Evolutionary conservation across 139 green algal genomes (phyloP).

Genomic region (Chlorella sp.): DNA sequence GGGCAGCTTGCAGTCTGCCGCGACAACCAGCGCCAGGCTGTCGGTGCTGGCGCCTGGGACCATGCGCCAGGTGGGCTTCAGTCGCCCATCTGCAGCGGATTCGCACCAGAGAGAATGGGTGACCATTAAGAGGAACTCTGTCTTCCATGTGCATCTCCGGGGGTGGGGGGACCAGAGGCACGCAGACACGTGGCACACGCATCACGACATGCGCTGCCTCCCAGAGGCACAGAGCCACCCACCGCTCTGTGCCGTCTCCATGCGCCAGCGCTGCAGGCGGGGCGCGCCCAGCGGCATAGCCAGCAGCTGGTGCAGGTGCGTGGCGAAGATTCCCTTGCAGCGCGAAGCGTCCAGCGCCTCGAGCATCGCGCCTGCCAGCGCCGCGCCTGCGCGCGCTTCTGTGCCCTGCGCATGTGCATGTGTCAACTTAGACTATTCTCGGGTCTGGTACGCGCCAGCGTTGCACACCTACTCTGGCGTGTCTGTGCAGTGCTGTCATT

Average conservation of each 20-base stretch:
- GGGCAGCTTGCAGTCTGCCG: conserved; percentile 41
- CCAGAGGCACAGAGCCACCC: background rate
- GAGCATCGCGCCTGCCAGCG: conserved; percentile 69
- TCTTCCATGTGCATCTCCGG: background rate
- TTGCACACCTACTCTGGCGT: no score
- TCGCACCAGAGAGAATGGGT: no score
- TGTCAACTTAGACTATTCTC: no score
- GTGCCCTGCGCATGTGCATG: no score
- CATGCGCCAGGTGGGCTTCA: conserved; percentile 60
- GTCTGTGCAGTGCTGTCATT: no score
- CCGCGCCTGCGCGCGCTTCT: conserved; percentile 69
- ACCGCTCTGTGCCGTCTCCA: conserved; percentile 35
- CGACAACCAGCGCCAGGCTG: conserved; percentile 65
- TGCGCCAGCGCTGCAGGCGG: conserved; percentile 39
- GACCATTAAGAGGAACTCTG: no score
- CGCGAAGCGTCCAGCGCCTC: conserved; percentile 53
- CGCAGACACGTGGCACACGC: background rate
- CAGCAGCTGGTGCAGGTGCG: conserved; percentile 86
- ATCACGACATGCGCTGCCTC: background rate
- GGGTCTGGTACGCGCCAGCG: no score
- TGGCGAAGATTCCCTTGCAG: conserved; percentile 86
- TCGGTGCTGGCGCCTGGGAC: conserved; percentile 50
- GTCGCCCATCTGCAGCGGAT: no score
- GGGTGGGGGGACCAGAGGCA: background rate
- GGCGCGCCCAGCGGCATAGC: conserved; percentile 42